Percentiles rank a stretch among this genome's conserved stretches.
Conservation (phyloP, 2,329 filamentous ascomycete genomes). For the Madurella mycetomatis region DNA sequence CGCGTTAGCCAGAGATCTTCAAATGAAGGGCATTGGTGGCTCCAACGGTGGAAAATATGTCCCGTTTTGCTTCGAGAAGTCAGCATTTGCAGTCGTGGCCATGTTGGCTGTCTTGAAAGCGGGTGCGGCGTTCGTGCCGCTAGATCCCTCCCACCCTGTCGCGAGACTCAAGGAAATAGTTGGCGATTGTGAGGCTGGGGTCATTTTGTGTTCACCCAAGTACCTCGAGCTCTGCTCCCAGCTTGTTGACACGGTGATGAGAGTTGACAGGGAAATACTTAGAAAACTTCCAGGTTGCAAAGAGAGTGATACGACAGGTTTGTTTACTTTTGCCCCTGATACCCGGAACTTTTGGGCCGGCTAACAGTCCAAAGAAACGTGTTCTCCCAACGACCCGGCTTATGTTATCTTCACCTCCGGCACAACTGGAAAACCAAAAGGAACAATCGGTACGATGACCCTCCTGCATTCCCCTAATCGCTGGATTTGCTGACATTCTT, state of each 20-base stretch:
- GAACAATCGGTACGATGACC: conserved; percentile 25
- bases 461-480: background rate
- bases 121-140: conserved; percentile 29
- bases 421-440: conserved; percentile 49
- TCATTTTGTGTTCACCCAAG: conserved; percentile 18
- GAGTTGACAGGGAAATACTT: background rate
- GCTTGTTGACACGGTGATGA: conserved; percentile 1
- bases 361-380: background rate
- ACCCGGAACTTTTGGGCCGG: background rate
- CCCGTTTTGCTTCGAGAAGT: conserved; percentile 29
- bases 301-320: conserved; percentile 11
- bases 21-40: conserved; percentile 17
- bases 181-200: conserved; percentile 11
- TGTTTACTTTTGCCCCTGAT: conserved; percentile 3
- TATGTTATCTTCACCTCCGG: conserved; percentile 51
- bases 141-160: conserved; percentile 26
- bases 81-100: conserved; percentile 22
- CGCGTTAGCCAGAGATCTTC: conserved; percentile 19
- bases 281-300: background rate
- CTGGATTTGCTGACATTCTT: background rate
- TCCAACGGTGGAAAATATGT: conserved; percentile 18
- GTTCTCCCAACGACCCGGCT: conserved; percentile 13
- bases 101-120: conserved; percentile 29
- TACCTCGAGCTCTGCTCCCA: conserved; percentile 13
- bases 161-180: conserved; percentile 20